These are phyloP conservation scores for Alternaria arborescens DNA, from an alignment of 2,329 filamentous ascomycete genomes.

Conservation along the genomic window DNA sequence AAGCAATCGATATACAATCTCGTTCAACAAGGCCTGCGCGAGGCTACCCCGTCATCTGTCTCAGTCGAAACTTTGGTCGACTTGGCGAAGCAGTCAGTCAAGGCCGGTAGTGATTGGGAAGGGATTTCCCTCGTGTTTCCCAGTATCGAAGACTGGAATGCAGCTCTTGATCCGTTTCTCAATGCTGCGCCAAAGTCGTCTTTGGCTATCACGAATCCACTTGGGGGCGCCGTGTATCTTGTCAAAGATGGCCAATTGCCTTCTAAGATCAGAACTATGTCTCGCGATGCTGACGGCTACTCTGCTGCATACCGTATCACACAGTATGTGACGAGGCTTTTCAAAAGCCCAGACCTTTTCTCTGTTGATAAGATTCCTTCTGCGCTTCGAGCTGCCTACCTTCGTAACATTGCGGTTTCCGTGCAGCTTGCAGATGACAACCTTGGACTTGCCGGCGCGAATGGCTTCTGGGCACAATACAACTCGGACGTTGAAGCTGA, in stretches of 20 bases:
- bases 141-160: constrained; percentile 69
- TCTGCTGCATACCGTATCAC: constrained; percentile 80
- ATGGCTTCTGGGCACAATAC: constrained; percentile 61
- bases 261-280: constrained; percentile 42
- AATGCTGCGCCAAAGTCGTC: constrained; percentile 65
- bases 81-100: constrained; percentile 61
- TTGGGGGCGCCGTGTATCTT: constrained; percentile 76
- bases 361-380: constrained; percentile 45
- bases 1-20: constrained; percentile 61
- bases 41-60: constrained; percentile 53
- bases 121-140: constrained; percentile 66
- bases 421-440: constrained; percentile 68
- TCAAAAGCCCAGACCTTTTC: constrained; percentile 56
- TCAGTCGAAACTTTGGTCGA: constrained; percentile 66
- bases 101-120: constrained; percentile 39
- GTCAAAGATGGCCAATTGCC: constrained; percentile 50
- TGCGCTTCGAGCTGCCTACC: constrained; percentile 41
- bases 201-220: constrained; percentile 75
- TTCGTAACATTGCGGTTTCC: constrained; percentile 63
- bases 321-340: constrained; percentile 70
- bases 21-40: constrained; percentile 60
- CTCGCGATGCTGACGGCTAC: constrained; percentile 72
- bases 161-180: constrained; percentile 67
- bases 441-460: constrained; percentile 63
- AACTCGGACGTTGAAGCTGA: constrained; percentile 61